phyloP scores from a whole-genome alignment of 2,329 filamentous ascomycete genomes.

The Fusarium heterosporum region DNA sequence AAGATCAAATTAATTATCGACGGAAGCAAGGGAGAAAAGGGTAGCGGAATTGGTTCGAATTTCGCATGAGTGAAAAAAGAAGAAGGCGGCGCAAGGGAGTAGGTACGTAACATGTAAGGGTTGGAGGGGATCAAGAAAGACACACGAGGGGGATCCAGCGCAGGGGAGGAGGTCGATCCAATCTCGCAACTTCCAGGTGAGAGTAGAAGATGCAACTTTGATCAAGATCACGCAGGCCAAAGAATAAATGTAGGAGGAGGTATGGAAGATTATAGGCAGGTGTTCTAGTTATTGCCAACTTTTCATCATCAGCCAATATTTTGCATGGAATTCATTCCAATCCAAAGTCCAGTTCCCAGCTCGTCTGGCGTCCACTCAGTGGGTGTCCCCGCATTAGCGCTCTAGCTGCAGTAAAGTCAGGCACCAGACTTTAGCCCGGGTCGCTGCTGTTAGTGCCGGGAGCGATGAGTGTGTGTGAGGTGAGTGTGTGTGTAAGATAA shows the following conservation, averaged over 20 bases:
- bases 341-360: slow-evolving; percentile 16
- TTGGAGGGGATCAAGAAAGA: background rate
- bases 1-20: background rate
- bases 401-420: slow-evolving; percentile 18
- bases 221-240: slow-evolving; percentile 2
- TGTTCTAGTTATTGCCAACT: slow-evolving; percentile 13
- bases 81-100: slow-evolving; percentile 18
- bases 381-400: slow-evolving; percentile 41
- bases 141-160: background rate
- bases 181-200: slow-evolving; percentile 10
- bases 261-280: background rate
- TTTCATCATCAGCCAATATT: slow-evolving; percentile 19
- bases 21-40: background rate
- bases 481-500: background rate
- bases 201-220: background rate
- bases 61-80: slow-evolving; percentile 6
- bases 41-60: slow-evolving; percentile 1
- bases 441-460: slow-evolving; percentile 38
- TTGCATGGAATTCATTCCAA: slow-evolving; percentile 31
- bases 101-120: slow-evolving; percentile 15
- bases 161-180: slow-evolving; percentile 8
- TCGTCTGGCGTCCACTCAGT: slow-evolving; percentile 20
- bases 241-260: slow-evolving; percentile 15
- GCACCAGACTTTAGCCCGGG: slow-evolving; percentile 32
- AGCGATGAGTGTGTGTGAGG: slow-evolving; percentile 2